Base-by-base conservation (phyloP, 2,329 filamentous ascomycete genomes). In the Microsporum ferrugineum region DNA sequence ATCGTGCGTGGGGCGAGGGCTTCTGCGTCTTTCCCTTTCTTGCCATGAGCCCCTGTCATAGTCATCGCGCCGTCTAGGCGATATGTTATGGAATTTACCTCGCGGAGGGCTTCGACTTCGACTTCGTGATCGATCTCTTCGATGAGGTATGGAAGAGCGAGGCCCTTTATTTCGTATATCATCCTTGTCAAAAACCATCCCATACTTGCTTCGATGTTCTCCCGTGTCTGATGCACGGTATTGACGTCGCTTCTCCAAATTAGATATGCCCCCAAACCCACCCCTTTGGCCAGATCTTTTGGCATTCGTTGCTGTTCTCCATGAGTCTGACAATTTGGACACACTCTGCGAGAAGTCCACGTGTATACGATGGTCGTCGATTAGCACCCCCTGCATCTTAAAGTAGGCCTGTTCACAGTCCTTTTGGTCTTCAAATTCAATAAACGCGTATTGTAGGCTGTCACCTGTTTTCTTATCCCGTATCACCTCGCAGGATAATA, bases 341-440 rank as follows among this genome's bases (percentile, higher is more conserved):
- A 91, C 94, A 71, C 90, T 96, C 77, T 99, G 94, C 8, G 91
- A 96, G 75, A 99, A 99, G 76, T 99, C 94, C 61, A 99, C 94
- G 71, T 99, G 94, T 65, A 99, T 99, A 47, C 94, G 87, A 66
- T 96, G 89, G 68, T 99, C 94, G 69, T 99, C 94, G 66, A 99
- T 97, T 60, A 99, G 78, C 1, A 97, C 92, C 1, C 88, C 90
- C 73, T 99, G 91, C 94, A 99, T 99, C 77, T 99, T 99, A 78
- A 95, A 94, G 71, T 96, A 99, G 2, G 94, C 94, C 59, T 89
- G 85, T 75, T 99, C 94, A 72, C 94, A 97, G 59, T 92, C 88
- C 66, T 87, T 84, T 75, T 96, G 94, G 60, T 95, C 88, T 62
- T 92, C 89, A 69, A 92, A 99, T 72, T 99, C 94, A 69, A 99